Conservation (phyloP, 257 asterid species). For the Plantago elongata region DNA sequence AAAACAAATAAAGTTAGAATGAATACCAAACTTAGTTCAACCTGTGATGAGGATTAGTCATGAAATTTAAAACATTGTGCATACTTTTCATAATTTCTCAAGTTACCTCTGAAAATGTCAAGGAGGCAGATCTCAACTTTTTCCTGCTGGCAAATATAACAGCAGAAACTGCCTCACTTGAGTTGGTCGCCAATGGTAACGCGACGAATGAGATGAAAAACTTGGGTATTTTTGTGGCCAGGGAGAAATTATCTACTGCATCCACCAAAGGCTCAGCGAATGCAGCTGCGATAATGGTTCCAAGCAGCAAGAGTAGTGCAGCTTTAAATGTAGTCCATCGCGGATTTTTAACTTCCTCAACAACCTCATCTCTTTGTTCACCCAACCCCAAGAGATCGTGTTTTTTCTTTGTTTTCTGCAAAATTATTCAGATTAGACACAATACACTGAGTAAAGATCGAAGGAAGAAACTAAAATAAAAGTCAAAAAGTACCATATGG, state of each 20-base stretch:
- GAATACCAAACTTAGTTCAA: neutral
- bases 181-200: constrained; percentile 92
- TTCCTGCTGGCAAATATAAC: constrained; percentile 80
- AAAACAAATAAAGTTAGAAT: neutral
- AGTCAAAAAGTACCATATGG: constrained; percentile 44
- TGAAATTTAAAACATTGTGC: too few relatives aligned
- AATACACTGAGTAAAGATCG: neutral
- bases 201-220: constrained; percentile 87
- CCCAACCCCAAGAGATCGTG: constrained; percentile 65
- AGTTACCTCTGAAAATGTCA: constrained; percentile 90
- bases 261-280: constrained; percentile 95
- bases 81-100: too few relatives aligned
- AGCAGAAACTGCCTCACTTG: constrained; percentile 94
- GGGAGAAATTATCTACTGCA: constrained; percentile 77
- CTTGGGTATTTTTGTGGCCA: constrained; percentile 74
- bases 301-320: constrained; percentile 54
- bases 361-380: constrained; percentile 54
- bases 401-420: constrained; percentile 75
- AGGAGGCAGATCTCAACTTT: constrained; percentile 66
- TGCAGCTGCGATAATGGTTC: constrained; percentile 80
- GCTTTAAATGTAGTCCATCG: constrained; percentile 54
- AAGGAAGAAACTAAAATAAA: neutral
- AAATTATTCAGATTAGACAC: constrained; percentile 10
- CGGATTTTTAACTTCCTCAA: constrained; percentile 53
- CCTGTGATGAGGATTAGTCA: too few relatives aligned